These are phyloP conservation scores for Fonsecaea multimorphosa DNA, from an alignment of 2,329 filamentous ascomycete genomes.

Conservation along the genomic window DNA sequence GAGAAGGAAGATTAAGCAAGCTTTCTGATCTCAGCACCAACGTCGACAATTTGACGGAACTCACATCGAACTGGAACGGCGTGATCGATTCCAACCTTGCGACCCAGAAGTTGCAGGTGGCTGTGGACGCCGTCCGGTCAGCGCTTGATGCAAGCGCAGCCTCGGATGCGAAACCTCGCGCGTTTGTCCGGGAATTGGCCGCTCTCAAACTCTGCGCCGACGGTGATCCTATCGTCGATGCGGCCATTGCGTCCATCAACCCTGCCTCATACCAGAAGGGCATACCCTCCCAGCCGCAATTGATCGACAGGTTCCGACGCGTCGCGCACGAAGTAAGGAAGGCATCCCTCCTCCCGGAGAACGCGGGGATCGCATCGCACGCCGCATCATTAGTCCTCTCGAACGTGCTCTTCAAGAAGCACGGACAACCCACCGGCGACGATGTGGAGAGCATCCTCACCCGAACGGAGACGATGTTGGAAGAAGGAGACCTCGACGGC, in stretches of 20 bases:
- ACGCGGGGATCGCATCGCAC: constrained; percentile 93
- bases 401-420: constrained; percentile 96
- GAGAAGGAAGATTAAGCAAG: constrained; percentile 83
- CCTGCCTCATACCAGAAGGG: constrained; percentile 91
- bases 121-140: constrained; percentile 88
- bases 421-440: constrained; percentile 77
- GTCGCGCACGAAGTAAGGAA: constrained; percentile 93
- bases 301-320: constrained; percentile 94
- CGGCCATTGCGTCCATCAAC: constrained; percentile 95
- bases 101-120: constrained; percentile 95
- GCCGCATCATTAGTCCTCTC: constrained; percentile 87
- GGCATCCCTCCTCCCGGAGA: constrained; percentile 86
- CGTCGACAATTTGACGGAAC: constrained; percentile 81
- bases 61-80: constrained; percentile 87
- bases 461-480: constrained; percentile 84
- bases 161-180: constrained; percentile 61
- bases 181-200: constrained; percentile 90
- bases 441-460: constrained; percentile 95
- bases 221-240: constrained; percentile 84
- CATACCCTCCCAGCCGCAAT: constrained; percentile 79
- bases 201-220: constrained; percentile 90
- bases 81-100: constrained; percentile 89
- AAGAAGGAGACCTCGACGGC: constrained; percentile 89
- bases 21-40: constrained; percentile 78
- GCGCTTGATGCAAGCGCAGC: constrained; percentile 76